These are phyloP conservation scores for Suhomyces wounanorum DNA, from an alignment of 1,139 yeast species.

Conservation along the genomic window DNA sequence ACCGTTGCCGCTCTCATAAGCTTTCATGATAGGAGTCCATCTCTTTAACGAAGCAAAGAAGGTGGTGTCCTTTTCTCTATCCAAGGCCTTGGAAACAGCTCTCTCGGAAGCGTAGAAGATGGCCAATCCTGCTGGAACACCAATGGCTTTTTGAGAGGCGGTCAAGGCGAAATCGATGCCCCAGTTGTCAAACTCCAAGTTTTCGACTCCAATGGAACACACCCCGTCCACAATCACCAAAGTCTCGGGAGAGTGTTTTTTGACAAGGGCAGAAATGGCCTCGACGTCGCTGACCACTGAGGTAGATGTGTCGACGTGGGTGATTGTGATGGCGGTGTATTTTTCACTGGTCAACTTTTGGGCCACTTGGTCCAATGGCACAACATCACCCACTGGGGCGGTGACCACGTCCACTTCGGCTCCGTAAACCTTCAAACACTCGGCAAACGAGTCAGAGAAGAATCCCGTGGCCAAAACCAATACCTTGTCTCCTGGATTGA, in stretches of 20 bases:
- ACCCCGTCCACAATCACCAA: constrained; percentile 90
- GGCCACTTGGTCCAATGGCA: constrained; percentile 60
- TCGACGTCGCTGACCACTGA: constrained; percentile 81
- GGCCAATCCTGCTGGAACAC: constrained; percentile 91
- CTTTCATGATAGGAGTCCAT: constrained; percentile 89
- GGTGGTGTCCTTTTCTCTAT: constrained; percentile 57
- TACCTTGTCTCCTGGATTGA: constrained; percentile 67
- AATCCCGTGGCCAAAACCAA: constrained; percentile 90
- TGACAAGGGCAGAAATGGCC: constrained; percentile 61
- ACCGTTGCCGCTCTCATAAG: constrained; percentile 79
- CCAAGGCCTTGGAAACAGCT: constrained; percentile 64
- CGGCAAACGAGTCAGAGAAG: constrained; percentile 86
- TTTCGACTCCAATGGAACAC: constrained; percentile 90
- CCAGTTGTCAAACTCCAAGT: constrained; percentile 85
- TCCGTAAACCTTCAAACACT: constrained; percentile 71
- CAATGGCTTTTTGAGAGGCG: constrained; percentile 95
- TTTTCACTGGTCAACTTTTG: constrained; percentile 49
- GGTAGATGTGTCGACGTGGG: constrained; percentile 96
- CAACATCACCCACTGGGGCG: constrained; percentile 74
- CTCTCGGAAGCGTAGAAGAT: constrained; percentile 75
- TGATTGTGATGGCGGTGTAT: constrained; percentile 76
- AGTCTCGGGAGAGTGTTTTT: constrained; percentile 72
- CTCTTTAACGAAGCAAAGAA: constrained; percentile 76
- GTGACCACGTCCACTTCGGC: constrained; percentile 66
- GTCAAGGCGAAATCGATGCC: constrained; percentile 84